Base-by-base conservation (phyloP, 768 basidiomycete genomes). In the Clitopilus passeckerianus region DNA sequence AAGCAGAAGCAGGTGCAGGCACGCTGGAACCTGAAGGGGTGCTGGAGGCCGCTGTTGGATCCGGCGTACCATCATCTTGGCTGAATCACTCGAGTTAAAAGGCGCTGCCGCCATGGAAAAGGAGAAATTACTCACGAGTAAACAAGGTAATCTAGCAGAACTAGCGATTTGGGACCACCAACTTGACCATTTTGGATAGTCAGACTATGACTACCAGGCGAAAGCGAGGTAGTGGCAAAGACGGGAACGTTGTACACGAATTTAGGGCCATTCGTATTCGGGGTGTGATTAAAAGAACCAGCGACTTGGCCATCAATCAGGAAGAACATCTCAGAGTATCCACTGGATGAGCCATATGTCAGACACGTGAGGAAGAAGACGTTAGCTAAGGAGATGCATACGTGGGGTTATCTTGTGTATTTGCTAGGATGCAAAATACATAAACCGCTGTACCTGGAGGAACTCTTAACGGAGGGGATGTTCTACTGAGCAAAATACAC, bases 401-500 rank as follows among this genome's bases (percentile, higher is more conserved):
- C 54, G 65, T 61, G 16, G 70, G 72, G 35, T 41, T 35, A 6
- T 34, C 55, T 22, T 54, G 59, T 1, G 69, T 65, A 44, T 69
- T 65, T 0, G 77, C 65, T 12, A 76, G 61, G 23, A 72, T 69
- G 59, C 76, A 77, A 60, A 69, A 78, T 2, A 80, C 74, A 63
- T 79, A 80, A 14, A 81, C 64, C 0, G 78, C 77, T n/a, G 75
- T 71, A 6, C 78, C 78, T 80, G 57, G 8, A 34, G 33, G 18
- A 60, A 3, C 18, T 23, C 55, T 59, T 14, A 58, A 61, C 41
- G 34, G 60, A 33, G 20, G 53, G 59, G 54, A 54, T 44, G 54
- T n/a, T 34, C 30, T 35, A 15, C 9, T 30, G 24, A 18, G 10
- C 12, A 22, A 52, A 46, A 34, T 27, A 12, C 30, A 33, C 65